Evolutionary conservation across 1,139 yeast species (phyloP).

Genomic region (Taphrina deformans): DNA sequence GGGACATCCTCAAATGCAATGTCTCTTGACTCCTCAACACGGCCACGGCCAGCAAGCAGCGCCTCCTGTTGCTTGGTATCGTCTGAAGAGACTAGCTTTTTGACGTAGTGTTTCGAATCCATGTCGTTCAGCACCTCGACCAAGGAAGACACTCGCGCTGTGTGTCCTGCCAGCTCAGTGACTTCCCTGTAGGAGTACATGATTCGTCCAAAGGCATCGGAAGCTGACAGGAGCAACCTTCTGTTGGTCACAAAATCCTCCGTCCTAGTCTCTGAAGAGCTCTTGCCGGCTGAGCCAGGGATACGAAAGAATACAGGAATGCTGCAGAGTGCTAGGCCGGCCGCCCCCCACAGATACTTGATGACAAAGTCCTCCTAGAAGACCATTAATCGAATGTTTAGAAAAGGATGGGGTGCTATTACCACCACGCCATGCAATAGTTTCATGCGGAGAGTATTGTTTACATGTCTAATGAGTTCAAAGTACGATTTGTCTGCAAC

Average conservation of each 20-base stretch:
- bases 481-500: constrained; percentile 78
- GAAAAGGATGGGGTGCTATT: background rate
- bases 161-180: constrained; percentile 82
- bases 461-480: constrained; percentile 73
- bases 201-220: constrained; percentile 84
- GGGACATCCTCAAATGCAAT: constrained; percentile 73
- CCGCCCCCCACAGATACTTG: constrained; percentile 94
- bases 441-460: constrained; percentile 77
- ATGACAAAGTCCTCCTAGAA: constrained; percentile 61
- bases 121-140: constrained; percentile 63
- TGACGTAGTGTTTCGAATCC: constrained; percentile 46
- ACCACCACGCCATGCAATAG: constrained; percentile 60
- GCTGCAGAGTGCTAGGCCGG: constrained; percentile 82
- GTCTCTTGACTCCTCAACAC: constrained; percentile 52
- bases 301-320: constrained; percentile 66
- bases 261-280: constrained; percentile 46
- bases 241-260: constrained; percentile 83
- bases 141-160: constrained; percentile 71
- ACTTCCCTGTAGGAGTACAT: constrained; percentile 82
- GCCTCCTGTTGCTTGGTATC: constrained; percentile 20
- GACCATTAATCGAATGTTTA: background rate
- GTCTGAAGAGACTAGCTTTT: constrained; percentile 42
- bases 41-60: constrained; percentile 35
- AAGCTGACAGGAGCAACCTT: constrained; percentile 77
- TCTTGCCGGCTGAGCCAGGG: constrained; percentile 44